Evolutionary conservation across 2,329 filamentous ascomycete species (phyloP), one percentile per base, ranked within the genome.

Genomic region (Nothopassalora personata): DNA sequence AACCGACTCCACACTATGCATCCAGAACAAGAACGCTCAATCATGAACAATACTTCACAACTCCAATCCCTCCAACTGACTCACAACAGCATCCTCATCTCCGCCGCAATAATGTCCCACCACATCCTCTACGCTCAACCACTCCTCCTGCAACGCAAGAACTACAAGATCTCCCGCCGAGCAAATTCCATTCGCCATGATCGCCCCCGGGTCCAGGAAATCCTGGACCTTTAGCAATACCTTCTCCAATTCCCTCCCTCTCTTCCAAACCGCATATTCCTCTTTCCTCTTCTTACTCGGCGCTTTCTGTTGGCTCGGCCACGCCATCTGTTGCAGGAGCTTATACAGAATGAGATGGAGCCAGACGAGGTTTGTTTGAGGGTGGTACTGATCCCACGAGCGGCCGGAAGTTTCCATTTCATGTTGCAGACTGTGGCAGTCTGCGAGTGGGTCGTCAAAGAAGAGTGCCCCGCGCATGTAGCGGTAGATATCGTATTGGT

Each of bases 331-430:
- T 48, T 72, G 67, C 27, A 86, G 71, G 0, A 88, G 75, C 63
- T 81, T 81, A 59, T 80, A 77, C 11, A 87, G 76, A 4, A 88
- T 72, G 67, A 85, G 86, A 53, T 84, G 80, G 23, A 86, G 71
- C 85, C 85, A 88, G 13, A 86, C 75, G 13, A 86, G 74, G 64
- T 87, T 88, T 2, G 85, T 86, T 57, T 78, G 76, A 2, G 85
- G 84, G 43, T 81, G 77, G 68, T 81, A 87, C 31, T 76, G 71
- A 10, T 74, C 70, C 84, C 85, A 87, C 46, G 67, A 61, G 3
- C 67, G 60, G 5, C 54, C 34, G 5, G 57, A 56, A n/a, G 52
- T 27, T 49, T 53, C 53, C 7, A 66, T 58, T 2, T 68, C 67
- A 3, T 67, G 68, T 43, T 28, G 64, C 60, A 2, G 64, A 4